Evolutionary conservation across 116 monocot species (phyloP), one percentile per base, ranked within the genome.

Genomic region (Cymodocea nodosa): DNA sequence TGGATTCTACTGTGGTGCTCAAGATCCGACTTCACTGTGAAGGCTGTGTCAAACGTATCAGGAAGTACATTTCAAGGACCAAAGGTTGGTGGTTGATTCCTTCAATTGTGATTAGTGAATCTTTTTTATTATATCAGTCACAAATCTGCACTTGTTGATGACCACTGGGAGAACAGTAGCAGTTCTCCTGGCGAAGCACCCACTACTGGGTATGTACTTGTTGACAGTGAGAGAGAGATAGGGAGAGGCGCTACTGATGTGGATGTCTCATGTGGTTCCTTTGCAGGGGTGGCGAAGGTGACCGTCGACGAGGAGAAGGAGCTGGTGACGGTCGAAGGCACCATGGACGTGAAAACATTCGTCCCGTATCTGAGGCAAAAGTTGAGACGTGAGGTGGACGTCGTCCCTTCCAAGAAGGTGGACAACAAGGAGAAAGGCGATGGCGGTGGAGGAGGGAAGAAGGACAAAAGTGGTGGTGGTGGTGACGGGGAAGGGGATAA

Each of bases 11-110:
- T 15, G 76, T 85, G 23, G 52, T 71, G 20, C 76, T 81, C 15
- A 81, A 81, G 67, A 75, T 81, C 34, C 64, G 76, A 1, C 73
- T 85, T 50, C 81, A 85, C 73, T 81, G 85, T 64, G 78, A 81
- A 24, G 85, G 81, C n/a, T 85, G 85, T 73, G 64, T 79, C n/a
- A 67, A 71, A 17, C 69, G 74, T 20, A 81, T 85, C 66, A 22
- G 59, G 44, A 77, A 70, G 60, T 70, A 37, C 52, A 71, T 85
- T 19, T 50, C 35, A 67, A 85, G 81, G 70, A 71, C 81, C 23
- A 85, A 81, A 74, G 85, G 85, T 85, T 24, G 67, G 56, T 34
- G 68, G 14, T 65, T 1, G n/a, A n/a, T n/a, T n/a, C n/a, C n/a
- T n/a, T n/a, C n/a, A 30, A 30, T 30, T 3, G 30, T 30, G 30